These are phyloP conservation scores for Carex parvula DNA, from an alignment of 176 grass and related monocot species.

Conservation along the genomic window DNA sequence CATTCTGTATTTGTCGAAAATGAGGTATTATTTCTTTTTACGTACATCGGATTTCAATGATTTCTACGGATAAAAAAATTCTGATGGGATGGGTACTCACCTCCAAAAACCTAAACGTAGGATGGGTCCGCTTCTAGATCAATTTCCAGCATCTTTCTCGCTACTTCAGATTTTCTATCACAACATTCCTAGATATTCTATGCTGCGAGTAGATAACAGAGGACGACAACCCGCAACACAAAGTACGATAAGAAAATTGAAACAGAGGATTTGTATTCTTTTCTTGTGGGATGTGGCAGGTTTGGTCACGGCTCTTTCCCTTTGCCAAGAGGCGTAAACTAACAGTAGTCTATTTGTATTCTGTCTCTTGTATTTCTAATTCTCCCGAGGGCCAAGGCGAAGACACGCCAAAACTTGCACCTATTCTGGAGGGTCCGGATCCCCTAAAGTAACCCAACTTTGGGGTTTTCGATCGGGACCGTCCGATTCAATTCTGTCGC, in stretches of 20 bases:
- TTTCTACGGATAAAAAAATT: too few relatives aligned
- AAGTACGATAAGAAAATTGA: neutral
- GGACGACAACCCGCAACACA: neutral
- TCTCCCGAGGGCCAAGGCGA: neutral
- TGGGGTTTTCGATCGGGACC: too few relatives aligned
- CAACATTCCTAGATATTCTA: neutral
- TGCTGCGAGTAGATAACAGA: neutral
- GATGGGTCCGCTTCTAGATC: neutral
- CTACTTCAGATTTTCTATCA: neutral
- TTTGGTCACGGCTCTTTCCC: neutral
- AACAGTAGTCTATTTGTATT: neutral
- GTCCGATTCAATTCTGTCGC: too few relatives aligned
- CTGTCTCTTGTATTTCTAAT: neutral
- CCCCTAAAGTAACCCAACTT: too few relatives aligned
- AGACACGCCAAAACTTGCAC: neutral
- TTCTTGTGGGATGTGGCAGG: neutral
- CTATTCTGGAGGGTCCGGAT: too few relatives aligned
- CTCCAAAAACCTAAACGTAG: neutral
- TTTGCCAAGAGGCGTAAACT: slow-evolving; percentile 1
- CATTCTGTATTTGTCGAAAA: too few relatives aligned
- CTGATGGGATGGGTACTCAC: neutral
- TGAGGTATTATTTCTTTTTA: too few relatives aligned
- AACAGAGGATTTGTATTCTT: neutral
- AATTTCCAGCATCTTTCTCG: neutral
- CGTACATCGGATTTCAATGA: too few relatives aligned